Base-by-base conservation (phyloP, 768 basidiomycete genomes). In the Lactarius psammicola region DNA sequence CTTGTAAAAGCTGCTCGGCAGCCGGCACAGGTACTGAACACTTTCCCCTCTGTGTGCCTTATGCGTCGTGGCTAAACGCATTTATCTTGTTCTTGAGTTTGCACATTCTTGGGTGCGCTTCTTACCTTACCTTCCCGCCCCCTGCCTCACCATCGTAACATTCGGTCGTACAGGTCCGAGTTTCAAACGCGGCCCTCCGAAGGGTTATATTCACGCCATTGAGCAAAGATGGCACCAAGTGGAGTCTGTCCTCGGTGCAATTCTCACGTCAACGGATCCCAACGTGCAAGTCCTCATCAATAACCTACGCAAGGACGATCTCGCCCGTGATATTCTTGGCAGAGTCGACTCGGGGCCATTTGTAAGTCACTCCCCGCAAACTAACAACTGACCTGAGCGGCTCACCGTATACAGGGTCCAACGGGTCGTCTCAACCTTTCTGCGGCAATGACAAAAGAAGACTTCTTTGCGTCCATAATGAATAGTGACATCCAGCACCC, bases 151-250 rank as follows among this genome's bases (percentile, higher is more conserved):
- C 23, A 20, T 36, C 53, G 44, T 62, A 63, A 59, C 38, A 20
- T 49, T 56, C 26, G 11, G n/a, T 63, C 59, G 34, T 54, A 17
- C 62, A 91, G 90, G 87, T 54, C 89, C 89, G 0, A 90, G 87
- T 72, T 88, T 88, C 74, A 90, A 89, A 73, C 87, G 92, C 10
- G 93, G 92, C 11, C 90, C 90, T 11, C 90, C 91, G 7, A 92
- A 92, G 72, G 94, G 94, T 23, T 95, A 95, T 74, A 94, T 95
- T 58, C 90, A 94, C 74, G 93, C 93, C 44, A 94, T 95, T 59
- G 94, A 95, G 77, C 89, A 91, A 65, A 78, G 93, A 71, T 90
- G 94, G 86, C 94, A 95, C 71, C 90, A 94, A 73, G 90, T 95
- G 71, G 94, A 95, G 76, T 90, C 92, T 15, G 78, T 95, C n/a